Conservation (phyloP, 495 filamentous ascomycete genomes). For the Hamigera avellanea region DNA sequence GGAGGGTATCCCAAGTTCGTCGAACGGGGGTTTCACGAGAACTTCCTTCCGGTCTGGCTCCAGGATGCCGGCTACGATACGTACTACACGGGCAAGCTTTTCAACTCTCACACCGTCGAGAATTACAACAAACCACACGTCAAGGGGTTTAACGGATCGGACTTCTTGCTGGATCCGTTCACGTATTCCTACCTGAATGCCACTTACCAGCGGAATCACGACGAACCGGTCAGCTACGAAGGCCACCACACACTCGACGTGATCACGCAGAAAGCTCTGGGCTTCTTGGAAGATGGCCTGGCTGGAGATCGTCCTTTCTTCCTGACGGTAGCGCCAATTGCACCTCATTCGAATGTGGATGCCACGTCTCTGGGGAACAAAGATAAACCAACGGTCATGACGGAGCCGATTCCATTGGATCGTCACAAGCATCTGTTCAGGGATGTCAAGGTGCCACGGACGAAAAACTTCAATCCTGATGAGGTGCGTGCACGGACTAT, state of each 20-base stretch:
- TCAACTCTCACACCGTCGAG: slow-evolving; percentile 43
- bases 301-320: slow-evolving; percentile 49
- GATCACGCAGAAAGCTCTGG: slow-evolving; percentile 47
- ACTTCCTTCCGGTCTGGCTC: slow-evolving; percentile 53
- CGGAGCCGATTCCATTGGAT: slow-evolving; percentile 37
- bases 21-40: slow-evolving; percentile 43
- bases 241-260: slow-evolving; percentile 52
- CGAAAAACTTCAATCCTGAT: slow-evolving; percentile 32
- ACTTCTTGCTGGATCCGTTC: slow-evolving; percentile 55
- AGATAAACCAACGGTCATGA: slow-evolving; percentile 19
- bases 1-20: slow-evolving; percentile 59
- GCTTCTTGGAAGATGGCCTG: slow-evolving; percentile 51
- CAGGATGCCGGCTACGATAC: slow-evolving; percentile 52
- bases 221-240: slow-evolving; percentile 43
- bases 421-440: slow-evolving; percentile 27
- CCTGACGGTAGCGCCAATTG: slow-evolving; percentile 51
- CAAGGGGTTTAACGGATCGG: slow-evolving; percentile 36
- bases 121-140: slow-evolving; percentile 43
- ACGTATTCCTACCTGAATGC: slow-evolving; percentile 63
- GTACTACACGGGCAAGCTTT: slow-evolving; percentile 55
- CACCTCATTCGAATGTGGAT: slow-evolving; percentile 53
- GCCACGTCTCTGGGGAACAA: slow-evolving; percentile 11
- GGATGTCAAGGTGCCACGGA: slow-evolving; percentile 26
- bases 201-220: slow-evolving; percentile 51
- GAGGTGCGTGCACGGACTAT: slow-evolving; percentile 35